Evolutionary conservation across 805 yeast species (phyloP), one percentile per base, ranked within the genome.

Genomic region (Yamadazyma paraphyllophila): DNA sequence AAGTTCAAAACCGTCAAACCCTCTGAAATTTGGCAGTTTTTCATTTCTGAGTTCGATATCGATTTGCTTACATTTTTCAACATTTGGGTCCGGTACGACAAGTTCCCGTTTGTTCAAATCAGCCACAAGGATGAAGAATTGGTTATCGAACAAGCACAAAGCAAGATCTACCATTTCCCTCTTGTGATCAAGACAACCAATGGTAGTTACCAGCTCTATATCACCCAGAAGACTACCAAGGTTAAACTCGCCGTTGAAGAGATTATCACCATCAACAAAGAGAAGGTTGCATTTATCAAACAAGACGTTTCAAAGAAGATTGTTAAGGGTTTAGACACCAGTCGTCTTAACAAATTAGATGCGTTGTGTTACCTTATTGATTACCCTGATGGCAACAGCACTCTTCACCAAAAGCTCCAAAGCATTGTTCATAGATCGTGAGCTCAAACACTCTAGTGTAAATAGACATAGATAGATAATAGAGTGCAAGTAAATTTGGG

Each of bases 111-210:
- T 2, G 55, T 84, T 6, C 51, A 43, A 39, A 55, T 58, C n/a
- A 36, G 41, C 11, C 16, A 30, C 11, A 45, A 44, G 12, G 52
- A 49, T 11, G 45, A 37, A 0, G 46, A 53, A 27, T 27, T 58
- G 29, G 14, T 26, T 2, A 47, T 76, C 16, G 69, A 60, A 33
- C 80, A 76, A 11, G 52, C 72, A 31, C 88, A 82, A 57, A 82
- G 83, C 53, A 64, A 70, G 34, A 83, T 85, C 3, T 85, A 69
- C 56, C 84, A 82, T 50, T 65, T 85, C 37, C 91, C 92, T 3
- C 59, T 86, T 48, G 61, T 72, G 2, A 59, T 80, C 31, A 73
- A 65, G 39, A 52, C 66, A 1, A 43, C 49, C 29, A 53, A 46
- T 31, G 59, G 56, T 38, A 17, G 14, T 17, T 46, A 36, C 16